A percentile compares a stretch with the other conserved stretches of the same genome.
phyloP scores from a whole-genome alignment of 1,139 yeast species.

The Yamadazyma pseudoaaseri region DNA sequence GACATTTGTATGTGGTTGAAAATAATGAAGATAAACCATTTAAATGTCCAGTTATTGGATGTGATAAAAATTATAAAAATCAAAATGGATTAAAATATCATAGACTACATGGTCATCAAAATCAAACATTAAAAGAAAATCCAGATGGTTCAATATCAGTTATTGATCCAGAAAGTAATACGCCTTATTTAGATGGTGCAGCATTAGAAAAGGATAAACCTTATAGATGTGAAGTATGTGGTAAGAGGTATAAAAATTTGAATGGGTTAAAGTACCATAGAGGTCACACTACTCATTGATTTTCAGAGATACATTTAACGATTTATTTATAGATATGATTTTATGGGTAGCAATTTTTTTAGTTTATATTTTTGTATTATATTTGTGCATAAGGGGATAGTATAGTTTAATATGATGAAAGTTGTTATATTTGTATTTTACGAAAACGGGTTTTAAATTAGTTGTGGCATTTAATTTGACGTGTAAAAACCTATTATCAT shows the following conservation, averaged over 20 bases:
- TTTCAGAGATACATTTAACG: background rate
- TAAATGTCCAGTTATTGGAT: constrained; percentile 97
- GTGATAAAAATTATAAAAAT: constrained; percentile 95
- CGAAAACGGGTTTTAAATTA: background rate
- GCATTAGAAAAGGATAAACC: constrained; percentile 98
- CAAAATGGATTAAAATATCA: constrained; percentile 97
- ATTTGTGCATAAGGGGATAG: constrained; percentile 3
- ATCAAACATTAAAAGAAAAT: constrained; percentile 86
- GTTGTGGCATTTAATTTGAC: constrained; percentile 1
- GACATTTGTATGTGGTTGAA: constrained; percentile 89
- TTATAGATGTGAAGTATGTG: constrained; percentile 96
- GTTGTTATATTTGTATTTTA: constrained; percentile 1
- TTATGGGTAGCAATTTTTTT: background rate
- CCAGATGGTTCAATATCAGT: constrained; percentile 92
- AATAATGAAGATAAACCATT: constrained; percentile 92
- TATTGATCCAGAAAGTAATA: constrained; percentile 88
- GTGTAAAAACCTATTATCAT: too few relatives aligned
- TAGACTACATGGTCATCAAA: constrained; percentile 94
- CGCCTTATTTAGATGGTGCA: constrained; percentile 88
- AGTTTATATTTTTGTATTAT: constrained; percentile 6
- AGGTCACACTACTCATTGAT: constrained; percentile 92
- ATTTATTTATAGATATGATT: constrained; percentile 4
- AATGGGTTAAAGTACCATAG: constrained; percentile 96
- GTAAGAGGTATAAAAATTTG: constrained; percentile 91
- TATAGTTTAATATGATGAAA: constrained; percentile 3